Percentiles rank a stretch among this genome's conserved stretches.
phyloP scores from a whole-genome alignment of 768 basidiomycete genomes.

The Symmetrospora coprosmae region DNA sequence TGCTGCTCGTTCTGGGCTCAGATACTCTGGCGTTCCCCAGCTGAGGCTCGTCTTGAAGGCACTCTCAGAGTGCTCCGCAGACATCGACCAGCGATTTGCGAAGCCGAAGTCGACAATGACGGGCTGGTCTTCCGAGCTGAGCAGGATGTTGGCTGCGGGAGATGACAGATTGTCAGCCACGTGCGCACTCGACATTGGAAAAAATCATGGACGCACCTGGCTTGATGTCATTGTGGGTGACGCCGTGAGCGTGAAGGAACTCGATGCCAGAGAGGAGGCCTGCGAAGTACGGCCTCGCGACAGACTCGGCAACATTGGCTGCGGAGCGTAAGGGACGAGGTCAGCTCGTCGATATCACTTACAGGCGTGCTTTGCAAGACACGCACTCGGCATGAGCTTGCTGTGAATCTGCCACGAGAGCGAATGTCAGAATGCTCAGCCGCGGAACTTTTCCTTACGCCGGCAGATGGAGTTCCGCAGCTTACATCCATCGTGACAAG shows the following conservation, averaged over 20 bases:
- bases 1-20: slow-evolving; percentile 78
- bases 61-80: background rate
- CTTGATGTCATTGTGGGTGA: slow-evolving; percentile 92
- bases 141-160: slow-evolving; percentile 75
- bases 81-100: slow-evolving; percentile 57
- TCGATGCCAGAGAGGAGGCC: slow-evolving; percentile 67
- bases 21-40: slow-evolving; percentile 56
- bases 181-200: background rate
- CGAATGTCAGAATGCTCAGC: background rate
- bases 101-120: slow-evolving; percentile 95
- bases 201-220: slow-evolving; percentile 37
- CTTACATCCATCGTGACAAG: slow-evolving; percentile 11
- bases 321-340: slow-evolving; percentile 43
- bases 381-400: slow-evolving; percentile 21
- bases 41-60: slow-evolving; percentile 38
- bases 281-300: slow-evolving; percentile 67
- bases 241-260: slow-evolving; percentile 60
- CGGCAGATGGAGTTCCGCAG: background rate
- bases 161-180: background rate
- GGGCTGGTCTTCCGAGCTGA: slow-evolving; percentile 53
- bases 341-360: slow-evolving; percentile 40
- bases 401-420: slow-evolving; percentile 5
- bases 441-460: background rate
- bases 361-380: slow-evolving; percentile 58
- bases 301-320: slow-evolving; percentile 66